These are phyloP conservation scores for Apophysomyces trapeziformis DNA, from an alignment of 371 early-diverging fungal species.

Conservation along the genomic window DNA sequence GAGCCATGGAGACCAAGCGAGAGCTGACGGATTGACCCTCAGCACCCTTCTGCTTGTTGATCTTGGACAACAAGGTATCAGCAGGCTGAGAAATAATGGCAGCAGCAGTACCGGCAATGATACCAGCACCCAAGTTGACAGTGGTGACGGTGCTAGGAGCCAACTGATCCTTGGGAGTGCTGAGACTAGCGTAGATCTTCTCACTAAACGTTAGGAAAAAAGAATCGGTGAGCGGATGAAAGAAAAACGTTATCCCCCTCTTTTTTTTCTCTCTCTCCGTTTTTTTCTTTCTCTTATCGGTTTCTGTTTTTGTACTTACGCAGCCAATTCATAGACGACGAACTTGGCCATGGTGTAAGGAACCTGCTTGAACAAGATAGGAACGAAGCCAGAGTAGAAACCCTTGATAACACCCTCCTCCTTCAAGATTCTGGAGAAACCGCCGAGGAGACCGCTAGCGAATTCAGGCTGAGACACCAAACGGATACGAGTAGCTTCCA, in stretches of 20 bases:
- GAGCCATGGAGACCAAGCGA: conserved; percentile 53
- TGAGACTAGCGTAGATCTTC: conserved; percentile 30
- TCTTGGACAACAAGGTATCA: conserved; percentile 91
- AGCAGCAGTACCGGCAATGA: conserved; percentile 90
- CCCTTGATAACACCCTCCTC: conserved; percentile 69
- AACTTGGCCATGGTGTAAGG: conserved; percentile 98
- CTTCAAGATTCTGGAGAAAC: conserved; percentile 61
- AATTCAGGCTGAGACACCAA: conserved; percentile 62
- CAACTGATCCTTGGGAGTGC: conserved; percentile 48
- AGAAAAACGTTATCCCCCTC: neutral
- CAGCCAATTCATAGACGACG: conserved; percentile 84
- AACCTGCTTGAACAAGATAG: conserved; percentile 86
- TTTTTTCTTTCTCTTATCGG: conserved; percentile 74
- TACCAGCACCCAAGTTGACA: conserved; percentile 86
- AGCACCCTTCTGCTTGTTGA: conserved; percentile 68
- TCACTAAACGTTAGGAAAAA: conserved; percentile 32
- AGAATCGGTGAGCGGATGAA: neutral
- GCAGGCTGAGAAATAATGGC: conserved; percentile 97
- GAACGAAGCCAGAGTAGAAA: conserved; percentile 76
- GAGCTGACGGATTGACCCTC: conserved; percentile 51
- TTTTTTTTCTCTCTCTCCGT: conserved; percentile 58
- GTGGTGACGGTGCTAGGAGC: conserved; percentile 50
- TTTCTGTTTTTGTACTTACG: conserved; percentile 65
- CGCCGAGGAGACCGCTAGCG: conserved; percentile 59
- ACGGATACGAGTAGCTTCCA: conserved; percentile 71